A percentile compares a stretch with the other conserved stretches of the same genome.
Conservation (phyloP, 768 basidiomycete genomes). For the Lactarius trivialis region DNA sequence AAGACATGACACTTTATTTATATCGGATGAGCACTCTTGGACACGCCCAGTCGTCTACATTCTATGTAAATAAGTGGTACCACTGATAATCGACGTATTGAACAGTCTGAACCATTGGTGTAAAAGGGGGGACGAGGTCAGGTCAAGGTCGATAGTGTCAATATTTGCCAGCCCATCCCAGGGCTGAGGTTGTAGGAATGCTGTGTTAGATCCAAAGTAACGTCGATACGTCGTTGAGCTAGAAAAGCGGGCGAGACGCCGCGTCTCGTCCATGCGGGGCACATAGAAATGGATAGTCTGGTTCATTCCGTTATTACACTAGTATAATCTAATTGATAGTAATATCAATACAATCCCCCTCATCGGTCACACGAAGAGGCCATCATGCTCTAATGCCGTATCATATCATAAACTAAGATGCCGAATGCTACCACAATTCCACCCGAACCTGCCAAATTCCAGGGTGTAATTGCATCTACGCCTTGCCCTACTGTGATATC, state of each 20-base stretch:
- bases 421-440: constrained; percentile 81
- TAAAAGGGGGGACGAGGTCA: no score
- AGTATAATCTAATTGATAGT: not conserved
- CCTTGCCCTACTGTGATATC: constrained; percentile 70
- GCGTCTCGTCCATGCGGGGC: no score
- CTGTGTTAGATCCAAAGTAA: no score
- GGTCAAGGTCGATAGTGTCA: no score
- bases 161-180: no score
- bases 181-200: no score
- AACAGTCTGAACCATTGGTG: no score
- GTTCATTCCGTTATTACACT: not conserved
- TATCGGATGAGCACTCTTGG: no score
- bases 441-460: constrained; percentile 70
- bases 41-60: no score
- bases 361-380: not conserved
- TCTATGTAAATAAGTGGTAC: constrained; percentile 5
- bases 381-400: constrained; percentile 25
- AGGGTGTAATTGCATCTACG: constrained; percentile 52
- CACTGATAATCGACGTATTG: not conserved
- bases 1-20: constrained; percentile 2
- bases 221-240: no score
- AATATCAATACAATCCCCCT: not conserved
- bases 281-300: no score
- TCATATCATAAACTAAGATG: constrained; percentile 69
- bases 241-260: no score